Evolutionary conservation across 1,284 basidiomycete genomes (phyloP).

Genomic region (Stygiomarasmius scandens): DNA sequence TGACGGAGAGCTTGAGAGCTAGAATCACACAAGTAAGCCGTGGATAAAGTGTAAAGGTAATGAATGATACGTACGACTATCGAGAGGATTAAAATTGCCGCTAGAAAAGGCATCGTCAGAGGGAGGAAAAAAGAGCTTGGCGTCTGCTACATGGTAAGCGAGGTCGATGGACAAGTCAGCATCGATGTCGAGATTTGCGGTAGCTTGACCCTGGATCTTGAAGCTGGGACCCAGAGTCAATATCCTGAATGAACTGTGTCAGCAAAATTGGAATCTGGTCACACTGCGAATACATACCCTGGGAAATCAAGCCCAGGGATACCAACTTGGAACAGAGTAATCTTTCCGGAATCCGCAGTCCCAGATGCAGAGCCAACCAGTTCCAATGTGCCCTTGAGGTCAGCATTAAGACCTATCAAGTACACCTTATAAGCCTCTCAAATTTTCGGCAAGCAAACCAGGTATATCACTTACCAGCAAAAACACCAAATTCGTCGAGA

Average conservation of each 20-base stretch:
- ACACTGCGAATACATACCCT: slow-evolving; percentile 10
- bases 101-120: slow-evolving; percentile 10
- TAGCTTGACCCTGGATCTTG: slow-evolving; percentile 14
- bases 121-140: slow-evolving; percentile 43
- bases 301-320: slow-evolving; percentile 21
- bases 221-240: slow-evolving; percentile 16
- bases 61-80: slow-evolving; percentile 30
- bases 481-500: slow-evolving; percentile 13
- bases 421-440: too few relatives aligned
- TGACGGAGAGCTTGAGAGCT: slow-evolving; percentile 40
- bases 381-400: slow-evolving; percentile 14
- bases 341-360: slow-evolving; percentile 15
- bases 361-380: slow-evolving; percentile 1
- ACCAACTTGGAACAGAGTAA: slow-evolving; percentile 14
- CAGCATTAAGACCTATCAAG: slow-evolving; percentile 13
- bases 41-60: not conserved
- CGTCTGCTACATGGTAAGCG: slow-evolving; percentile 19
- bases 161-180: slow-evolving; percentile 17
- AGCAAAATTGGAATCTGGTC: too few relatives aligned
- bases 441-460: too few relatives aligned
- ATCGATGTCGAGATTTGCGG: slow-evolving; percentile 12
- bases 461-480: slow-evolving; percentile 10
- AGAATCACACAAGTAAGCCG: not conserved
- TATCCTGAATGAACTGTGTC: slow-evolving; percentile 11
- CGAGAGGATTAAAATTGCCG: slow-evolving; percentile 33